phyloP scores from a whole-genome alignment of 306 rosid species.

The Sicyos edulis region DNA sequence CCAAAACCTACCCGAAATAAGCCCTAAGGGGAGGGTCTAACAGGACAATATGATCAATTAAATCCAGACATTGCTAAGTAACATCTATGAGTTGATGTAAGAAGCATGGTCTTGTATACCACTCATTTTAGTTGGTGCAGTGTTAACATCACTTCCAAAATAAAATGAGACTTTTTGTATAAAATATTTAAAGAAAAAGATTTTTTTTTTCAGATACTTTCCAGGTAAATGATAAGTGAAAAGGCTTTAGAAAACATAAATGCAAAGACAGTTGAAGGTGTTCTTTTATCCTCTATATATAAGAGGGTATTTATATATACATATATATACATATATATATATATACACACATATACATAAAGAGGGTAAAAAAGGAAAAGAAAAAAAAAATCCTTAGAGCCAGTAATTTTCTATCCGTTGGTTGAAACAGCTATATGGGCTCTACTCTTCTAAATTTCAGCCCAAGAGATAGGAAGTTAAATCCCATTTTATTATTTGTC shows the following conservation, averaged over 20 bases:
- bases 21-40: not conserved
- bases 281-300: not conserved
- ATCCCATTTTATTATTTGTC: not conserved
- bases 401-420: slow-evolving; percentile 14
- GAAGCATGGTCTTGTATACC: slow-evolving; percentile 20
- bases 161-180: not conserved
- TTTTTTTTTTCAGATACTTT: not conserved
- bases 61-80: slow-evolving; percentile 20
- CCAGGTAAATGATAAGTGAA: slow-evolving; percentile 4
- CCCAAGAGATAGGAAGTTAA: too few relatives aligned
- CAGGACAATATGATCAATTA: slow-evolving; percentile 19
- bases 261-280: not conserved
- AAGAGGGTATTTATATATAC: too few relatives aligned
- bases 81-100: slow-evolving; percentile 9
- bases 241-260: not conserved
- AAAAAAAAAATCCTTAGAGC: not conserved
- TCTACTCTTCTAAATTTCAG: not conserved
- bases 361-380: not conserved
- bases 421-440: too few relatives aligned
- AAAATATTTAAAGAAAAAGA: not conserved
- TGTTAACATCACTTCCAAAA: slow-evolving; percentile 18
- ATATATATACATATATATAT: too few relatives aligned
- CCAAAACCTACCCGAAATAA: too few relatives aligned
- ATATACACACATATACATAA: too few relatives aligned
- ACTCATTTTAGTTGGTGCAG: slow-evolving; percentile 22